Base-by-base conservation (phyloP, 305 asterid genomes). In the Petunia hybrid region DNA sequence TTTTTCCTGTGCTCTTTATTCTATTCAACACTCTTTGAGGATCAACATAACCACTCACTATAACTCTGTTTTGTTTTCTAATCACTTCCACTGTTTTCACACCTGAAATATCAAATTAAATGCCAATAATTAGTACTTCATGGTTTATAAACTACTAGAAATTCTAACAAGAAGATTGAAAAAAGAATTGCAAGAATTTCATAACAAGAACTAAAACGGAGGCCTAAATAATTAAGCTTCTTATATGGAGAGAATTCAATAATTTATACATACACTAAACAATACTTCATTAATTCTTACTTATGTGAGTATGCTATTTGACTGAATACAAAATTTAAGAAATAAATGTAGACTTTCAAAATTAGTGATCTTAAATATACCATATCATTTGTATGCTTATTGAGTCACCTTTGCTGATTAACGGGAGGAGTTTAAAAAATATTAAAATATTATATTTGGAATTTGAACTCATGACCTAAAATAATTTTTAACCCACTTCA, bases 1-100 rank as follows among this genome's bases (percentile, higher is more conserved):
- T 86, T 76, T 95, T 95, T 31, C 99, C 98, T 1, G 98, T 94
- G 85, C 76, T 88, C 82, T 90, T 94, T 81, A 95, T 91, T 65
- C 89, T 93, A 82, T 90, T 88, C 40, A 94, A 82, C n/a, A 94
- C 99, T 45, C 91, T 91, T 46, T 84, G 87, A 41, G 98, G 89
- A 82, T 95, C 97, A 3, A 95, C 85, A 42, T 83, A 87, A 0
- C 99, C 99, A 55, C 89, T 91, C 67, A 95, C 98, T 4, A 89
- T 92, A 4, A 95, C 92, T 0, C 96, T 85, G 85, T 92, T 89
- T 59, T 94, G 97, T 83, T 94, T 92, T 80, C 98, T 62, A 86
- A 87, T 88, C 3, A 95, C 91, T 56, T 94, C 99, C 79, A 90
- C 88, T 2, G 83, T 89, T 80, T 83, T 91, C 83, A 95, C 97